Evolutionary conservation across 805 yeast species (phyloP).

Genomic region (Sugiyamaella chiloensis): DNA sequence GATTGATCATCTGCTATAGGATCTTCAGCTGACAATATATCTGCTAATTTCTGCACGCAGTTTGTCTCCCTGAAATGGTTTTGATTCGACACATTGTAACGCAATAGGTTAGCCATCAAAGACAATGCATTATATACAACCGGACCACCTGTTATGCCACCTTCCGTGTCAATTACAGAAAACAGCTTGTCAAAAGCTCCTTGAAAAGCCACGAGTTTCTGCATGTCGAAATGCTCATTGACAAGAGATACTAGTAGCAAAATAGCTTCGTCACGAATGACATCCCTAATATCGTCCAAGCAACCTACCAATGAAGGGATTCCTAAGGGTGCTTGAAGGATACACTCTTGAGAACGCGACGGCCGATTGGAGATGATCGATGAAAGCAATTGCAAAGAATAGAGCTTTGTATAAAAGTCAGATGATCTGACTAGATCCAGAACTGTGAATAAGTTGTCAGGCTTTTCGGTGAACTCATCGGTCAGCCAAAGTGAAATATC

Average conservation of each 20-base stretch:
- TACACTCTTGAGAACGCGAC: constrained; percentile 63
- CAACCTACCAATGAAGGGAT: constrained; percentile 67
- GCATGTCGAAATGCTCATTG: constrained; percentile 78
- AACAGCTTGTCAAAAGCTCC: constrained; percentile 83
- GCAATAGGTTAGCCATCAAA: constrained; percentile 65
- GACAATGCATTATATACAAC: constrained; percentile 90
- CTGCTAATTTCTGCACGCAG: constrained; percentile 63
- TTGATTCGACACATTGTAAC: constrained; percentile 87
- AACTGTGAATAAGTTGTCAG: constrained; percentile 45
- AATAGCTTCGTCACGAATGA: constrained; percentile 80
- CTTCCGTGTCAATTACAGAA: constrained; percentile 77
- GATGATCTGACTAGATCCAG: constrained; percentile 49
- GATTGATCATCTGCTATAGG: constrained; percentile 13
- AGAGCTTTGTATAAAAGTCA: constrained; percentile 76
- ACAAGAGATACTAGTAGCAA: constrained; percentile 79
- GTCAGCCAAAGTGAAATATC: constrained; percentile 94
- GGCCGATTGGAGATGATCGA: constrained; percentile 79
- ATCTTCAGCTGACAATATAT: constrained; percentile 47
- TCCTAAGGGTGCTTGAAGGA: constrained; percentile 73
- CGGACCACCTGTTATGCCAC: constrained; percentile 82
- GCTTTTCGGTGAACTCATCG: constrained; percentile 72
- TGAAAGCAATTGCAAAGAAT: constrained; percentile 79
- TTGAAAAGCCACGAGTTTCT: constrained; percentile 91
- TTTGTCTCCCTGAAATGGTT: constrained; percentile 82
- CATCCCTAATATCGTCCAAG: constrained; percentile 68